A percentile compares a stretch with the other conserved stretches of the same genome.
phyloP scores from a whole-genome alignment of 148 eudicot species.

The Beta vulgaris region DNA sequence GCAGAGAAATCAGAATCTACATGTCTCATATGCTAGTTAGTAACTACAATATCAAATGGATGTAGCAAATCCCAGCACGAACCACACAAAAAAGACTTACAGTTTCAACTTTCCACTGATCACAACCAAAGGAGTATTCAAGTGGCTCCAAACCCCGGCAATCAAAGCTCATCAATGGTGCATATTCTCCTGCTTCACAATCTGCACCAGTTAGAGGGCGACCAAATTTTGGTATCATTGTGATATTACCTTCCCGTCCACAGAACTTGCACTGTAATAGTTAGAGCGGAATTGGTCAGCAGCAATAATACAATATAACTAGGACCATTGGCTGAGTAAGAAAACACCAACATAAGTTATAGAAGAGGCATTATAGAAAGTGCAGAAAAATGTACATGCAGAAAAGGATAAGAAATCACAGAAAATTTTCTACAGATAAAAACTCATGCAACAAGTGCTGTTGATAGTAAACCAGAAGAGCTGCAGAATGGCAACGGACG shows the following conservation, averaged over 20 bases:
- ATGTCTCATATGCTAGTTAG: not conserved
- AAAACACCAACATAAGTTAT: not conserved
- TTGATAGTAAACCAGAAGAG: not conserved
- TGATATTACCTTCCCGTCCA: constrained; percentile 62
- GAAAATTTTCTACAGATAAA: not conserved
- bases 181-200: constrained; percentile 46
- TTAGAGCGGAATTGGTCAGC: not conserved
- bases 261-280: constrained; percentile 83
- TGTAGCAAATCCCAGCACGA: not conserved
- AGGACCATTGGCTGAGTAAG: constrained; percentile 4
- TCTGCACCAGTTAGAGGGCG: constrained; percentile 49
- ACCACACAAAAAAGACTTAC: constrained; percentile 42
- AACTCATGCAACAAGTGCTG: not conserved
- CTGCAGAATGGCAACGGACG: not conserved
- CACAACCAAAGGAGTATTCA: constrained; percentile 51
- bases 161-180: constrained; percentile 78
- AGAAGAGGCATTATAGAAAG: too few species aligned
- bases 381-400: too few species aligned
- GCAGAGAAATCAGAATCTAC: not conserved
- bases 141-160: constrained; percentile 87
- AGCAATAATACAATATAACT: not conserved
- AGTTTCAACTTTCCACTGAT: constrained; percentile 81
- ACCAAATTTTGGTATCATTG: constrained; percentile 59
- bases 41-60: not conserved
- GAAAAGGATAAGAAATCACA: not conserved